Percentiles rank a stretch among this genome's conserved stretches.
phyloP scores from a whole-genome alignment of 768 basidiomycete species.

The Austroboletus festivus region DNA sequence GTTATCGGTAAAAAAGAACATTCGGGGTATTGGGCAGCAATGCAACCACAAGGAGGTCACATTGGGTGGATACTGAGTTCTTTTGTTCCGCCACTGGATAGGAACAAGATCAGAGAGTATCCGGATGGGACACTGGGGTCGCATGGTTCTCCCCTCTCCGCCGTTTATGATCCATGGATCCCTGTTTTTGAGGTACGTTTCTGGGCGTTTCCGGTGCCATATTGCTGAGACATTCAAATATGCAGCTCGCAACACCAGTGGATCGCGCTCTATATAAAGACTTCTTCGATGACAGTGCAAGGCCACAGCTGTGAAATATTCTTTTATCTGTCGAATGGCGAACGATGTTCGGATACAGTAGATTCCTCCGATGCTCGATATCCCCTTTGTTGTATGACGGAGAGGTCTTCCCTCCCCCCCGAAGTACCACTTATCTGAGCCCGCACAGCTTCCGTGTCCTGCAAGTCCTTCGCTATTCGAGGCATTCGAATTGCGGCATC shows the following conservation, averaged over 20 bases:
- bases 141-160: slow-evolving; percentile 10
- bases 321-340: slow-evolving; percentile 5
- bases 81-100: slow-evolving; percentile 53
- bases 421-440: not conserved
- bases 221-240: slow-evolving; percentile 11
- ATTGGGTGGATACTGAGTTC: slow-evolving; percentile 79
- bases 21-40: slow-evolving; percentile 82
- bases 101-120: slow-evolving; percentile 37
- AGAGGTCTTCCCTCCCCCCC: not conserved
- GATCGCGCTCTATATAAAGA: slow-evolving; percentile 13
- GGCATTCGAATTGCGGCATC: slow-evolving; percentile 16
- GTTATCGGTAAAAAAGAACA: slow-evolving; percentile 65
- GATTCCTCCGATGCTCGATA: slow-evolving; percentile 33
- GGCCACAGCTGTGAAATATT: slow-evolving; percentile 6
- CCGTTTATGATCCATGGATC: slow-evolving; percentile 18
- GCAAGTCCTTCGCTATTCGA: not conserved
- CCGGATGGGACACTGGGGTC: slow-evolving; percentile 40
- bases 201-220: not conserved
- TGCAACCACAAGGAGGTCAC: slow-evolving; percentile 46
- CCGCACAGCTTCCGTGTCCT: not conserved
- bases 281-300: slow-evolving; percentile 1
- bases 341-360: slow-evolving; percentile 3
- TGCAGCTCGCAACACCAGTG: slow-evolving; percentile 19
- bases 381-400: slow-evolving; percentile 16
- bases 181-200: slow-evolving; percentile 18